These are phyloP conservation scores for Aspergillus intermedius DNA, from an alignment of 2,329 filamentous ascomycete species.

Conservation along the genomic window DNA sequence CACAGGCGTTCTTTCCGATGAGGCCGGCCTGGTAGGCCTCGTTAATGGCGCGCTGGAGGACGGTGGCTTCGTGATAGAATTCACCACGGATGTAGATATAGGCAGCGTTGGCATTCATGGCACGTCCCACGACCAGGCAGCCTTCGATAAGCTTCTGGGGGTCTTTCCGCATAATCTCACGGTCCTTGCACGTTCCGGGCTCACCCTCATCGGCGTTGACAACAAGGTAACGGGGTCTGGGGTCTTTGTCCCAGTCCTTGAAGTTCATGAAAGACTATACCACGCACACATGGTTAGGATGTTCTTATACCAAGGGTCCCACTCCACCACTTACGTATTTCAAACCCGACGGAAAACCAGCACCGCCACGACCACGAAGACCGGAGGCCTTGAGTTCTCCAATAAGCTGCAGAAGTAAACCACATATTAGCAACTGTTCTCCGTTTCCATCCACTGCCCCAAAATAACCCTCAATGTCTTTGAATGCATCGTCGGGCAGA, in stretches of 20 bases:
- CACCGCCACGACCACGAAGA: slow-evolving; percentile 89
- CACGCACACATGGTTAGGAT: background rate
- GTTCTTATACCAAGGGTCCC: background rate
- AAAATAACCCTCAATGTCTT: background rate
- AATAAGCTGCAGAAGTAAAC: slow-evolving; percentile 62
- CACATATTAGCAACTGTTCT: slow-evolving; percentile 5
- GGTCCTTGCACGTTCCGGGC: slow-evolving; percentile 97
- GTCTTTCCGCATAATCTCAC: slow-evolving; percentile 99
- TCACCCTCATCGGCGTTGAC: slow-evolving; percentile 99
- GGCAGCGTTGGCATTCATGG: slow-evolving; percentile 97
- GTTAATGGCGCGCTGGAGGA: slow-evolving; percentile 92
- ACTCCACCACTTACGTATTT: slow-evolving; percentile 74
- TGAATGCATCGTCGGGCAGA: slow-evolving; percentile 1
- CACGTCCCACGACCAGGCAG: slow-evolving; percentile 88
- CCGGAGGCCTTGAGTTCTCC: slow-evolving; percentile 95
- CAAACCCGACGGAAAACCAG: slow-evolving; percentile 93
- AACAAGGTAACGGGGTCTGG: slow-evolving; percentile 89
- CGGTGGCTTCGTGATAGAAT: slow-evolving; percentile 91
- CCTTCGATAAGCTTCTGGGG: slow-evolving; percentile 98
- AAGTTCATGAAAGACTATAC: slow-evolving; percentile 97
- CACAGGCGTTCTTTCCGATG: slow-evolving; percentile 97
- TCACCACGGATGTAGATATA: slow-evolving; percentile 99
- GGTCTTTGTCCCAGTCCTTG: slow-evolving; percentile 98
- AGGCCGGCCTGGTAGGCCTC: slow-evolving; percentile 92
- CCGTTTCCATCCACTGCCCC: slow-evolving; percentile 2